Evolutionary conservation across 2,329 filamentous ascomycete genomes (phyloP).

Genomic region (Stemphylium beticola): DNA sequence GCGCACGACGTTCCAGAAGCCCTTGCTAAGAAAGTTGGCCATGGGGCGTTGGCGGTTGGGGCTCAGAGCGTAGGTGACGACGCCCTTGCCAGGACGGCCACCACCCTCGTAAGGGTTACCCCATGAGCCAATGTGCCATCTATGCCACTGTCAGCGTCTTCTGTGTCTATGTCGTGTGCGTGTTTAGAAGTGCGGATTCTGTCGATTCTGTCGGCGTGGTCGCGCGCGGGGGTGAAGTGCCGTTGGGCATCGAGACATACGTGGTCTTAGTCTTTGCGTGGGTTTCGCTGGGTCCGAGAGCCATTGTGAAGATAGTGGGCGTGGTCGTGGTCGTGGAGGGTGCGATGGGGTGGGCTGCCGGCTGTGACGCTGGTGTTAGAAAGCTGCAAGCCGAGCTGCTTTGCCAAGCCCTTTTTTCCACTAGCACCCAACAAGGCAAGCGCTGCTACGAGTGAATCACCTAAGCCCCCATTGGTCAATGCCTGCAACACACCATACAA

Average conservation of each 20-base stretch:
- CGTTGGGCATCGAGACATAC: slow-evolving; percentile 29
- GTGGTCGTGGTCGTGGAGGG: slow-evolving; percentile 15
- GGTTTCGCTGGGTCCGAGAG: slow-evolving; percentile 36
- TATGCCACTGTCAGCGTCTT: slow-evolving; percentile 26
- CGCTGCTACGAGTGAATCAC: not conserved
- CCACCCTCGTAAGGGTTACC: slow-evolving; percentile 50
- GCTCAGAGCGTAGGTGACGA: slow-evolving; percentile 75
- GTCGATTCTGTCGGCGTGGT: not conserved
- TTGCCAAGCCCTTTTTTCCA: slow-evolving; percentile 9
- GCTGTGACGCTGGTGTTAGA: slow-evolving; percentile 23
- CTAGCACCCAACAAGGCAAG: slow-evolving; percentile 3
- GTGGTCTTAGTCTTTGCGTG: slow-evolving; percentile 36
- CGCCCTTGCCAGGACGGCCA: slow-evolving; percentile 62
- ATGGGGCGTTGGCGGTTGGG: slow-evolving; percentile 89
- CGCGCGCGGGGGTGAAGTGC: not conserved
- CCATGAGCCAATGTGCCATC: slow-evolving; percentile 48
- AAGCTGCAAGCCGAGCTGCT: slow-evolving; percentile 23
- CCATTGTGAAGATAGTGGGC: slow-evolving; percentile 35
- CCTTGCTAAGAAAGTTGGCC: slow-evolving; percentile 76
- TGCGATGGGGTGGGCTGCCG: slow-evolving; percentile 26
- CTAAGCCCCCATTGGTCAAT: not conserved
- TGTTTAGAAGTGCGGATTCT: slow-evolving; percentile 11
- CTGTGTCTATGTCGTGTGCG: slow-evolving; percentile 1
- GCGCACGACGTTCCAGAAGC: slow-evolving; percentile 95
- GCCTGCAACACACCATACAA: not conserved